These are phyloP conservation scores for Dentipellis sp. DNA, from an alignment of 768 basidiomycete species.

Conservation along the genomic window DNA sequence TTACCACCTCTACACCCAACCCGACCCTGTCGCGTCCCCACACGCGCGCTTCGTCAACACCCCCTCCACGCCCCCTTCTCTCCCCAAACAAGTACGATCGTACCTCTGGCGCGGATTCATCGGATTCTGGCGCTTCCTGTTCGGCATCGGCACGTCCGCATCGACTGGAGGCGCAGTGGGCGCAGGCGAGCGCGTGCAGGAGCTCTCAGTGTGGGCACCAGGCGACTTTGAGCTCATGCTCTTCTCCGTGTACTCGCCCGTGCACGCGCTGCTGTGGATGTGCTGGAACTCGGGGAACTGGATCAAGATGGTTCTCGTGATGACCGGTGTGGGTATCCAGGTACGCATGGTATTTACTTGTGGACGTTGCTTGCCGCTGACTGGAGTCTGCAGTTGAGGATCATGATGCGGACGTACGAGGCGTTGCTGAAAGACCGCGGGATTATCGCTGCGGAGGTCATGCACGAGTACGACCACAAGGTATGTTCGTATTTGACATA, in stretches of 20 bases:
- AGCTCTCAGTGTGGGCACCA: conserved; percentile 73
- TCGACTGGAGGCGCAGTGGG: conserved; percentile 9
- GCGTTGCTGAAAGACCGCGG: conserved; percentile 64
- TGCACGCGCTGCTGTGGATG: conserved; percentile 67
- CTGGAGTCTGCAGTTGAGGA: conserved; percentile 32
- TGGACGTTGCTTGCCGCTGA: background rate
- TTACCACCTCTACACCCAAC: conserved; percentile 57
- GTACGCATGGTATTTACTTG: conserved; percentile 26
- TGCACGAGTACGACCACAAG: conserved; percentile 77
- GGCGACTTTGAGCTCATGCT: conserved; percentile 61
- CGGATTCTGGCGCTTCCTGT: conserved; percentile 55
- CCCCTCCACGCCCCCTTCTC: conserved; percentile 31
- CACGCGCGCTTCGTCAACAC: conserved; percentile 59
- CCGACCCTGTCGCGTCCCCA: conserved; percentile 60
- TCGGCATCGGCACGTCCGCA: conserved; percentile 43
- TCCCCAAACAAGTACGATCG: conserved; percentile 16
- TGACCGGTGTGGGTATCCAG: conserved; percentile 59
- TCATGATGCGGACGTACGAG: conserved; percentile 46
- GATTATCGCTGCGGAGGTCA: conserved; percentile 68
- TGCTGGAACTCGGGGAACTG: conserved; percentile 64
- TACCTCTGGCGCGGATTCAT: conserved; percentile 42
- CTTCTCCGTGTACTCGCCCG: conserved; percentile 73
- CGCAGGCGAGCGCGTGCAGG: conserved; percentile 44
- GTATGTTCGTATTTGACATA: conserved; percentile 29
- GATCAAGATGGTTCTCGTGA: conserved; percentile 60